Conservation (phyloP, 371 early-diverging fungal genomes). For the Batkoa obscura region DNA sequence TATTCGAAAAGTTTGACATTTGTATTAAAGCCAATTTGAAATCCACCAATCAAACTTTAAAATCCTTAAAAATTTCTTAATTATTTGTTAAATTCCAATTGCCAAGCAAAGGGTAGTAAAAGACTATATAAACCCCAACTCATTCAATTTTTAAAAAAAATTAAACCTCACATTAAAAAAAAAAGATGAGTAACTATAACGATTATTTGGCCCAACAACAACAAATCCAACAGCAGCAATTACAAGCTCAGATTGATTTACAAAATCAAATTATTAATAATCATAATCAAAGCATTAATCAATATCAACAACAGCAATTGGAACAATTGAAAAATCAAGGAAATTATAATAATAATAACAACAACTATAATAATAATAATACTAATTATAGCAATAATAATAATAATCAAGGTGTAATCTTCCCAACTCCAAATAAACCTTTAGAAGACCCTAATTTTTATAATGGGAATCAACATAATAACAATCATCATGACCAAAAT, state of each 20-base stretch:
- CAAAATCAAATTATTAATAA: slow-evolving; percentile 4
- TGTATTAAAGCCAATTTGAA: no score
- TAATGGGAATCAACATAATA: neutral
- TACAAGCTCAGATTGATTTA: slow-evolving; percentile 5
- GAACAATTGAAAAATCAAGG: neutral
- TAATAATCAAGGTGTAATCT: neutral
- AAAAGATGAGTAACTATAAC: neutral
- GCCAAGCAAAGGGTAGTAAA: no score
- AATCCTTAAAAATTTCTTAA: no score
- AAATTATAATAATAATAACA: neutral
- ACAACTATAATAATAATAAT: neutral
- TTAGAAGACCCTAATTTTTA: neutral
- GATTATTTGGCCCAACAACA: neutral
- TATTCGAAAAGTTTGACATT: no score
- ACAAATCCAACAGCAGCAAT: slow-evolving; percentile 5
- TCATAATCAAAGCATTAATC: neutral
- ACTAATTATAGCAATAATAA: neutral
- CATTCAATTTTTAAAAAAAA: neutral
- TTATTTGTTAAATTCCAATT: no score
- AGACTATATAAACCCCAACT: neutral
- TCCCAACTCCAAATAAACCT: neutral
- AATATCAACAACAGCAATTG: slow-evolving; percentile 1
- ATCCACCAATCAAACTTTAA: no score
- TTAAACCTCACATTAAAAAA: neutral
- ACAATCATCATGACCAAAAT: neutral